Evolutionary conservation across 768 basidiomycete species (phyloP).

Genomic region (Harrya chromipes): DNA sequence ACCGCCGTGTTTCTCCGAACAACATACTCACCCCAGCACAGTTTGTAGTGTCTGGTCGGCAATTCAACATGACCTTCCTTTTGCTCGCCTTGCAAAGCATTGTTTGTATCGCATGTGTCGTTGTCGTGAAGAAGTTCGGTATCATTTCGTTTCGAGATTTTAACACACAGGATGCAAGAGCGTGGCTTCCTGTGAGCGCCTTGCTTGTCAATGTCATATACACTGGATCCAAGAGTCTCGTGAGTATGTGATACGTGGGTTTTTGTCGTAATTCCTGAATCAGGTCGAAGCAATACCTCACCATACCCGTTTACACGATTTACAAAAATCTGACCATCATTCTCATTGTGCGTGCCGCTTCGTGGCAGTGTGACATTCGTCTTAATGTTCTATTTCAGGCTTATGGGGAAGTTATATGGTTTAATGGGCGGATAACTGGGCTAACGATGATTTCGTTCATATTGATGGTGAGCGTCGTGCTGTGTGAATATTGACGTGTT

Average conservation of each 20-base stretch:
- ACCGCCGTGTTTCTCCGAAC: background rate
- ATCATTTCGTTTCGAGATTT: slow-evolving; percentile 85
- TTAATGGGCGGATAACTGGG: slow-evolving; percentile 83
- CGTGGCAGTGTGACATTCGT: background rate
- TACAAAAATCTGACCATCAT: slow-evolving; percentile 99
- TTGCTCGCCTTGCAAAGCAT: slow-evolving; percentile 86
- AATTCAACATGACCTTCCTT: slow-evolving; percentile 97
- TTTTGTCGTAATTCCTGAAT: background rate
- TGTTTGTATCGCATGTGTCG: slow-evolving; percentile 82
- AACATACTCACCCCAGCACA: slow-evolving; percentile 30
- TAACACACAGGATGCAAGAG: slow-evolving; percentile 77
- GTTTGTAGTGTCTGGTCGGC: slow-evolving; percentile 91
- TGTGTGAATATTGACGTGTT: background rate
- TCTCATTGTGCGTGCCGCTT: slow-evolving; percentile 66
- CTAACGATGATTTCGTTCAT: slow-evolving; percentile 87
- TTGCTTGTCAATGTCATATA: slow-evolving; percentile 94
- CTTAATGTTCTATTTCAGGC: slow-evolving; percentile 49
- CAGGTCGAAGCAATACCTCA: slow-evolving; percentile 80
- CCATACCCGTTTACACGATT: slow-evolving; percentile 97
- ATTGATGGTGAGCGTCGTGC: slow-evolving; percentile 67
- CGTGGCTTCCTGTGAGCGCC: slow-evolving; percentile 94
- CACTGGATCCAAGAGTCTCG: slow-evolving; percentile 95
- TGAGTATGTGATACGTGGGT: slow-evolving; percentile 40
- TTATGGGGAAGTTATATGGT: slow-evolving; percentile 97
- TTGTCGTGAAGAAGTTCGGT: slow-evolving; percentile 65